Percentiles rank a stretch among this genome's conserved stretches.
phyloP scores from a whole-genome alignment of 371 early-diverging fungal genomes.

The Mortierella sp. region DNA sequence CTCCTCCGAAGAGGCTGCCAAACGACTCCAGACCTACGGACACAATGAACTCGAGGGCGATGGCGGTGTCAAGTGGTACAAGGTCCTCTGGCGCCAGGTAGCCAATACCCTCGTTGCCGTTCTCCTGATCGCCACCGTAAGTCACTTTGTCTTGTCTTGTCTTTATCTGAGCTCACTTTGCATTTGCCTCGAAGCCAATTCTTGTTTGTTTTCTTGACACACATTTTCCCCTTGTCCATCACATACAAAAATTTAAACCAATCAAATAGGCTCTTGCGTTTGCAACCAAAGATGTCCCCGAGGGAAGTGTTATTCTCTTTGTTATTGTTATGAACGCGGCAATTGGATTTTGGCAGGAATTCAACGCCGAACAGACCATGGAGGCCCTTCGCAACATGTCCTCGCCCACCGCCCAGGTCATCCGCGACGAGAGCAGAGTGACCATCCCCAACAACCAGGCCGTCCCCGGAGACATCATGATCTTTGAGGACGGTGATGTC shows the following conservation, averaged over 20 bases:
- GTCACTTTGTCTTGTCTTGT: not conserved
- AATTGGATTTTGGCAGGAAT: slow-evolving; percentile 91
- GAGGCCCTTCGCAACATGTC: slow-evolving; percentile 85
- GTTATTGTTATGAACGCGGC: slow-evolving; percentile 83
- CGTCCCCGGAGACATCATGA: slow-evolving; percentile 90
- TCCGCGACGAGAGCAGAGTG: slow-evolving; percentile 81
- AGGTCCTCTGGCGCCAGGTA: slow-evolving; percentile 82
- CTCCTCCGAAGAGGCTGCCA: slow-evolving; percentile 61
- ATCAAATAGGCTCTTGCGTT: slow-evolving; percentile 62
- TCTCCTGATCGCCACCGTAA: slow-evolving; percentile 75
- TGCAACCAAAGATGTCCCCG: slow-evolving; percentile 71
- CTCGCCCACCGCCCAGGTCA: slow-evolving; percentile 81
- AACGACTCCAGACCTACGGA: slow-evolving; percentile 73
- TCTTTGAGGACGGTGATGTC: slow-evolving; percentile 89
- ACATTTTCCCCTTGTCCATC: too few species aligned
- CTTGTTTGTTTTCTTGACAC: not conserved
- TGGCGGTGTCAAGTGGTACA: slow-evolving; percentile 72
- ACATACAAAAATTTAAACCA: not conserved
- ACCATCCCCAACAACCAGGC: slow-evolving; percentile 77
- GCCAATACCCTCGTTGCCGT: slow-evolving; percentile 88
- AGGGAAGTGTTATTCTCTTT: slow-evolving; percentile 77
- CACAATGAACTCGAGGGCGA: slow-evolving; percentile 76
- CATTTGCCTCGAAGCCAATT: too few species aligned
- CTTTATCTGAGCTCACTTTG: too few species aligned
- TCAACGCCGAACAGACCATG: slow-evolving; percentile 89